Conservation (phyloP, 805 yeast genomes). For the Myxozyma kluyveri region DNA sequence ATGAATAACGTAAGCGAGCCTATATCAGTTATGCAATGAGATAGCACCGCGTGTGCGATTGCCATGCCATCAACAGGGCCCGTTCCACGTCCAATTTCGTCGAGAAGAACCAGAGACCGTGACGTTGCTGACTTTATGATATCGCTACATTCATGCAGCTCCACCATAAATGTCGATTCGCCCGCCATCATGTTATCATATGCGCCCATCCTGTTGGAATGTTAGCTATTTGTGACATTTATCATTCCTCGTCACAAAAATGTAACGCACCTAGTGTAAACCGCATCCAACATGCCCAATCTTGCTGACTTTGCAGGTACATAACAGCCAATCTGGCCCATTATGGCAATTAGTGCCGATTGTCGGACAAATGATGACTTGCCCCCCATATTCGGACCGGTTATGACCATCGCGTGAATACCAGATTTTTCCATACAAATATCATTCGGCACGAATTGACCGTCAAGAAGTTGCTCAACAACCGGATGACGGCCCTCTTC, state of each 20-base stretch:
- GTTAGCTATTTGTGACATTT: conserved; percentile 31
- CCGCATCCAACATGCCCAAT: conserved; percentile 64
- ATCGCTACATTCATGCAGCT: conserved; percentile 61
- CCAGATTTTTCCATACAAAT: conserved; percentile 48
- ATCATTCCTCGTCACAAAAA: too few species aligned
- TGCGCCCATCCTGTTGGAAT: conserved; percentile 68
- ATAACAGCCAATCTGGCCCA: conserved; percentile 76
- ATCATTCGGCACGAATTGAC: conserved; percentile 64
- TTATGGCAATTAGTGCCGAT: conserved; percentile 63
- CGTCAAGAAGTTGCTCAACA: conserved; percentile 49
- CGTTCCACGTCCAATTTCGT: conserved; percentile 76
- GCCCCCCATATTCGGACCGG: conserved; percentile 82
- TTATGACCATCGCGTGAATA: conserved; percentile 60
- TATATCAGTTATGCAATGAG: conserved; percentile 49
- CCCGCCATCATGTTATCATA: conserved; percentile 71
- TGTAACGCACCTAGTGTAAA: conserved; percentile 40
- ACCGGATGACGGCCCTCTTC: conserved; percentile 65
- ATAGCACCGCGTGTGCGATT: conserved; percentile 69
- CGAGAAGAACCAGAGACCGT: conserved; percentile 61
- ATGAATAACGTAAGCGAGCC: conserved; percentile 68
- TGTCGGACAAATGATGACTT: conserved; percentile 75
- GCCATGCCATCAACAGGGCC: conserved; percentile 78
- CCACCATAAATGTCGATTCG: conserved; percentile 80
- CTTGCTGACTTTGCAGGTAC: conserved; percentile 64
- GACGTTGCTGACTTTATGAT: conserved; percentile 52